Evolutionary conservation across 345 rosid genomes (phyloP).

Genomic region (Jatropha curcas): DNA sequence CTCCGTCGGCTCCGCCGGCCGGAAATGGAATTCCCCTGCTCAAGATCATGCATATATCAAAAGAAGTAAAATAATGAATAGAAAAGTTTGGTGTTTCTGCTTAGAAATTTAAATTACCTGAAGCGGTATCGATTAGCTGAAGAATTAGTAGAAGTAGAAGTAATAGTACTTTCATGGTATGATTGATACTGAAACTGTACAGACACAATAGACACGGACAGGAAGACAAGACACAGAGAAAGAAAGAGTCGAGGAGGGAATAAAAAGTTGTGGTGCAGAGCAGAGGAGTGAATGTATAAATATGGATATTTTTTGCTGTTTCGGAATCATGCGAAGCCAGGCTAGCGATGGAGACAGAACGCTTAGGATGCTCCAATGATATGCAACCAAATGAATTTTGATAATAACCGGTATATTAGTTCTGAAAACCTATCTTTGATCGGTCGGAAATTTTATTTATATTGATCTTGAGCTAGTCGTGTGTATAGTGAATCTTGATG

Average conservation of each 20-base stretch:
- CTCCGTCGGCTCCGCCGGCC: background rate
- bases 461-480: background rate
- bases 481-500: too few species aligned
- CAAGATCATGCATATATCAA: too few species aligned
- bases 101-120: background rate
- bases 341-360: slow-evolving; percentile 2
- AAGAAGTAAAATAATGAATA: background rate
- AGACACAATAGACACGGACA: background rate
- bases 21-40: background rate
- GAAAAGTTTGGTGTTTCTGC: too few species aligned
- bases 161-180: background rate
- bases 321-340: background rate
- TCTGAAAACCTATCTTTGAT: too few species aligned
- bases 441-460: too few species aligned
- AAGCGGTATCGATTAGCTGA: background rate
- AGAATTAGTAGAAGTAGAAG: background rate
- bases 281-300: background rate
- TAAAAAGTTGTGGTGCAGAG: slow-evolving; percentile 14
- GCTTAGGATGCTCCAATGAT: background rate
- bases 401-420: too few species aligned
- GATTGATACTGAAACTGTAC: background rate
- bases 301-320: slow-evolving; percentile 16
- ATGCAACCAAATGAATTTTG: background rate
- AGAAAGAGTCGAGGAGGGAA: background rate
- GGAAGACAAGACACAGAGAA: background rate